Base-by-base conservation (phyloP, 2,329 filamentous ascomycete species). In the Ilyonectria sp. region DNA sequence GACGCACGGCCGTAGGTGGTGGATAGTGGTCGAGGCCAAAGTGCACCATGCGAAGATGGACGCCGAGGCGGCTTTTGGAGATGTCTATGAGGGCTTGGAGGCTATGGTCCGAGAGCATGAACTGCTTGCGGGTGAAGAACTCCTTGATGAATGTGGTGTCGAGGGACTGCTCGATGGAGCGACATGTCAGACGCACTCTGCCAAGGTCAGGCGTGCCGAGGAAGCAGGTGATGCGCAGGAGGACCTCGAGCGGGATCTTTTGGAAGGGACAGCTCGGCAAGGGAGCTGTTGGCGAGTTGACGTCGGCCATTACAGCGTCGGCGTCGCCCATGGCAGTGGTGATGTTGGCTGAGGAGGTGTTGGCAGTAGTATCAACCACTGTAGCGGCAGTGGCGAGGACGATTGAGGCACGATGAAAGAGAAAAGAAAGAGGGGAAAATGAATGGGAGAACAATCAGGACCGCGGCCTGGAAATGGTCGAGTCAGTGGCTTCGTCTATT, bases 41-140 rank as follows among this genome's bases (percentile, higher is more conserved):
- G 60, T 79, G 74, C 21, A 88, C 77, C 15, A 73, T 71, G 37
- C 75, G 79, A 15, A 89, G 71, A 40, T 78, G 75, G 0, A 73
- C 67, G 0, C 80, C 79, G 17, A 89, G 69, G 0, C 82, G 80
- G 19, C 81, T 83, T 62, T 83, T 81, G n/a, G 87, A 84, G 40
- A 89, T 88, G 73, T 86, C 81, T 77, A 86, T 69, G 11, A 91
- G 81, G 0, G 85, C 82, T 59, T 86, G 82, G 10, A 92, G 79
- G 71, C 90, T 92, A 70, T 83, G 79, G 37, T 87, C 81, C 2
- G 85, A 86, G 60, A 91, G 74, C 86, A 91, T 90, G 78, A 92
- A 93, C 74, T 92, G 90, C 73, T 87, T 88, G 76, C 89, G 89
- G 57, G 81, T 83, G 79, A 93, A 93, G 82, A 91, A 93, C 69